Conservation (phyloP, 1,139 yeast species). For the Ogataea hybrid region DNA sequence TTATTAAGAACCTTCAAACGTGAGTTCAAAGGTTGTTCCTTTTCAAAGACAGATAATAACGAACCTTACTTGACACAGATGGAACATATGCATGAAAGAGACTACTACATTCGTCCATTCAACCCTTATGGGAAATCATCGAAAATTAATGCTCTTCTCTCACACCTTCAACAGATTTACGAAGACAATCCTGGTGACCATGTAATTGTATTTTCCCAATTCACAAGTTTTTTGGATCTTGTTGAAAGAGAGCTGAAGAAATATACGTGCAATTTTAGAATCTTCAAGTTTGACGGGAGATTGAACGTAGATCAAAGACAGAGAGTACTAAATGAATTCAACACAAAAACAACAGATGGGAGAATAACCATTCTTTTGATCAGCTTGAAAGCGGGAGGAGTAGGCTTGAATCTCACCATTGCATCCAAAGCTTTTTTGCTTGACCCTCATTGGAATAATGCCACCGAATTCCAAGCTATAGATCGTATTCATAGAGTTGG, state of each 20-base stretch:
- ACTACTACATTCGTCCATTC: conserved; percentile 37
- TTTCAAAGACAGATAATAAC: conserved; percentile 1
- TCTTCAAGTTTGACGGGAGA: conserved; percentile 79
- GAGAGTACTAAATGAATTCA: conserved; percentile 56
- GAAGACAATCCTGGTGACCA: conserved; percentile 63
- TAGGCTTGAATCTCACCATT: conserved; percentile 83
- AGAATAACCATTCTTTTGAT: conserved; percentile 60
- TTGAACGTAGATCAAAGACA: conserved; percentile 67
- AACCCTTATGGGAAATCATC: conserved; percentile 61
- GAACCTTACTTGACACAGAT: conserved; percentile 15
- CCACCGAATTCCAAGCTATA: conserved; percentile 92
- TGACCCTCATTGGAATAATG: conserved; percentile 99
- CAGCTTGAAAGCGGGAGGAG: conserved; percentile 93
- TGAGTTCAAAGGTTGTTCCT: neutral
- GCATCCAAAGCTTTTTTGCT: conserved; percentile 87
- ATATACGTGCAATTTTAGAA: conserved; percentile 42
- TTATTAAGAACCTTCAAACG: conserved; percentile 37
- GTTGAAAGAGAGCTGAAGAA: conserved; percentile 61
- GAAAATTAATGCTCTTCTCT: conserved; percentile 68
- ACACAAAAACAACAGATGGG: conserved; percentile 31
- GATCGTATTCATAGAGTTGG: conserved; percentile 94
- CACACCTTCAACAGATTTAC: conserved; percentile 53
- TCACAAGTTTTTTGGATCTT: conserved; percentile 77
- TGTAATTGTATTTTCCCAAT: conserved; percentile 88
- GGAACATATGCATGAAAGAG: conserved; percentile 5